These are phyloP conservation scores for Paecilomyces sp. DNA, from an alignment of 2,329 filamentous ascomycete species.

Conservation along the genomic window DNA sequence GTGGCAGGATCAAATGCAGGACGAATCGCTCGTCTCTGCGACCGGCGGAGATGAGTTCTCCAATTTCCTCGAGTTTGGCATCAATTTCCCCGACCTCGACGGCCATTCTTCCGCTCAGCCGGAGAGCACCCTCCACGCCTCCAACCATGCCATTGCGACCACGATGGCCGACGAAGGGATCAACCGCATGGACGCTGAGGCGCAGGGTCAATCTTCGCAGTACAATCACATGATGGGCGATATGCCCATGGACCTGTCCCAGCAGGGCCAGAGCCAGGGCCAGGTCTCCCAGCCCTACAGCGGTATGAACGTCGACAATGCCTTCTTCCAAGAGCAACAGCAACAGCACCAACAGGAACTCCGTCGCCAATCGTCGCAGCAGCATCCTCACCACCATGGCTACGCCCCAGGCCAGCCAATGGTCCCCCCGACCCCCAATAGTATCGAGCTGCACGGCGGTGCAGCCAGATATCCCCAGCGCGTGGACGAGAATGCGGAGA, in stretches of 20 bases:
- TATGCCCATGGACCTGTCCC: conserved; percentile 24
- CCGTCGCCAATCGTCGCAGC: conserved; percentile 1
- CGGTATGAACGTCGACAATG: conserved; percentile 6
- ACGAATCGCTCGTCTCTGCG: conserved; percentile 31
- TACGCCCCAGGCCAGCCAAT: conserved; percentile 25
- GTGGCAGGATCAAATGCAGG: conserved; percentile 34
- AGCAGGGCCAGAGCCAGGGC: conserved; percentile 14
- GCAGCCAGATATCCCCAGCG: conserved; percentile 33
- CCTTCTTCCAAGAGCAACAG: conserved; percentile 25
- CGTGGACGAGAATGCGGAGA: conserved; percentile 32
- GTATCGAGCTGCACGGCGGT: conserved; percentile 40
- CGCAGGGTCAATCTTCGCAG: conserved; percentile 16
- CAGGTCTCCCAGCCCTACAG: conserved; percentile 17
- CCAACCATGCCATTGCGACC: conserved; percentile 25
- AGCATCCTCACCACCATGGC: conserved; percentile 12
- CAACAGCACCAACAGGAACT: conserved; percentile 16
- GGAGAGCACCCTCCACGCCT: conserved; percentile 22
- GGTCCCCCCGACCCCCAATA: conserved; percentile 44
- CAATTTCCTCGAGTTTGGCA: conserved; percentile 43
- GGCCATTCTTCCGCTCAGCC: conserved; percentile 29
- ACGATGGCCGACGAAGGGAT: conserved; percentile 21
- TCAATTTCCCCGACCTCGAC: conserved; percentile 38
- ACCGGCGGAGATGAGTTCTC: conserved; percentile 42
- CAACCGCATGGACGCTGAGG: conserved; percentile 20
- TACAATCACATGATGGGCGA: conserved; percentile 27